Conservation (phyloP, 2,329 filamentous ascomycete genomes). For the Diplodia mutila region DNA sequence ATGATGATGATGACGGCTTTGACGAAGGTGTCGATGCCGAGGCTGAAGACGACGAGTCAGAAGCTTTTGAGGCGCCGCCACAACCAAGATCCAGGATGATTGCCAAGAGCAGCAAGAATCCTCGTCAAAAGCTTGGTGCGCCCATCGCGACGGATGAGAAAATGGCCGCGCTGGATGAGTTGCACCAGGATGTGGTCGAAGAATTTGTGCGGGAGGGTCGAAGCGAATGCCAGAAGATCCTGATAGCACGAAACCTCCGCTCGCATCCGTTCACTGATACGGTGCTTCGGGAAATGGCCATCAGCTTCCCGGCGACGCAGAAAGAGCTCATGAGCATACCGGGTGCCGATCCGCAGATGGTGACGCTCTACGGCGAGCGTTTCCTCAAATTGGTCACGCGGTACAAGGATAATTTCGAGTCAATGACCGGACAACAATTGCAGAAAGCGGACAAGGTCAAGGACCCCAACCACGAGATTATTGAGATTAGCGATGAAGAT, state of each 20-base stretch:
- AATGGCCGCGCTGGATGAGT: slow-evolving; percentile 58
- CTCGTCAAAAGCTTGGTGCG: slow-evolving; percentile 51
- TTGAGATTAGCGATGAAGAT: slow-evolving; percentile 34
- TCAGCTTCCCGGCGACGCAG: slow-evolving; percentile 65
- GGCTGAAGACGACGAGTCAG: slow-evolving; percentile 42
- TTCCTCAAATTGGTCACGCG: slow-evolving; percentile 63
- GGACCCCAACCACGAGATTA: slow-evolving; percentile 53
- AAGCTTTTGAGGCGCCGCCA: slow-evolving; percentile 53
- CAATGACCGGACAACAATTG: slow-evolving; percentile 42
- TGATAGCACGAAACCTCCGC: slow-evolving; percentile 61
- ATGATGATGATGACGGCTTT: slow-evolving; percentile 32
- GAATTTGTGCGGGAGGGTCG: slow-evolving; percentile 68
- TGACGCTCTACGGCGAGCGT: slow-evolving; percentile 62
- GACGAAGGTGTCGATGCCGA: slow-evolving; percentile 47
- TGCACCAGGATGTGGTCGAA: slow-evolving; percentile 67
- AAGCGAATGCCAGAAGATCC: slow-evolving; percentile 62
- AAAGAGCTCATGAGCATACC: slow-evolving; percentile 67
- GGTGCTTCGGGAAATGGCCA: slow-evolving; percentile 73
- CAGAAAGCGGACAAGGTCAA: slow-evolving; percentile 3
- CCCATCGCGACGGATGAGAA: slow-evolving; percentile 63
- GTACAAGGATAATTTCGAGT: slow-evolving; percentile 43
- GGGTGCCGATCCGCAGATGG: slow-evolving; percentile 65
- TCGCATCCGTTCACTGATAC: slow-evolving; percentile 68
- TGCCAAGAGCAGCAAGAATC: neutral
- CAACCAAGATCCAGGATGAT: slow-evolving; percentile 27